phyloP scores from a whole-genome alignment of 768 basidiomycete genomes.

The Phanerodontia chrysosporium region DNA sequence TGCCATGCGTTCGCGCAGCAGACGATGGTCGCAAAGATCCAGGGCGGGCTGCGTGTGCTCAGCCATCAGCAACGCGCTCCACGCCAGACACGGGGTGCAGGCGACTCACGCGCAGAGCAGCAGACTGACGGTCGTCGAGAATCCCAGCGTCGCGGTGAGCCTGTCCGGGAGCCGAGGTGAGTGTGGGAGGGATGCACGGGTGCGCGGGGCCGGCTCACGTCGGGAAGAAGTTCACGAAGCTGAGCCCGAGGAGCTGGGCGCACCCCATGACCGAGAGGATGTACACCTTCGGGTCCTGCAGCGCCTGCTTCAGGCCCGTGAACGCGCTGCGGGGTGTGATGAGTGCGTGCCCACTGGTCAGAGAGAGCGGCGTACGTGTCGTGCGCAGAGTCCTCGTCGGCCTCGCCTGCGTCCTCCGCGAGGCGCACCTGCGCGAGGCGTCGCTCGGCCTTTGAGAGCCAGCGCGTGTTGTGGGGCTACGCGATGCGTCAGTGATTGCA shows the following conservation, averaged over 20 bases:
- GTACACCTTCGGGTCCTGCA: constrained; percentile 50
- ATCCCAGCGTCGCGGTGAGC: constrained; percentile 57
- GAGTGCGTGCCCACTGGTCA: background rate
- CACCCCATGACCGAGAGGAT: constrained; percentile 52
- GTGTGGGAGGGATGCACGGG: background rate
- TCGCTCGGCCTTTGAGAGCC: constrained; percentile 47
- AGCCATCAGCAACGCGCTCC: background rate
- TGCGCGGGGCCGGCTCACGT: constrained; percentile 29
- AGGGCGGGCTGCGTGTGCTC: constrained; percentile 59
- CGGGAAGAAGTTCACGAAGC: constrained; percentile 60
- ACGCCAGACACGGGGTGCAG: background rate
- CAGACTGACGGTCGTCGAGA: constrained; percentile 51
- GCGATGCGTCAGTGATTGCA: background rate
- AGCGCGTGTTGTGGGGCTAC: constrained; percentile 59
- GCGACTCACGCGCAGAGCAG: constrained; percentile 52
- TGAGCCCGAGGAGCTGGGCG: constrained; percentile 48
- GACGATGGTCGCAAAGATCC: constrained; percentile 50
- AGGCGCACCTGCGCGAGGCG: constrained; percentile 63
- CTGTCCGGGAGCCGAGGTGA: constrained; percentile 24
- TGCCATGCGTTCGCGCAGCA: constrained; percentile 53
- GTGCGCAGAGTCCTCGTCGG: constrained; percentile 51
- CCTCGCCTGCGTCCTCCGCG: constrained; percentile 65
- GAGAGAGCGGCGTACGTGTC: constrained; percentile 45
- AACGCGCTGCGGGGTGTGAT: constrained; percentile 34
- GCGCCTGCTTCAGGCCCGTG: constrained; percentile 49